Conservation (phyloP, 2,329 filamentous ascomycete species). For the Xylariaceae sp. region DNA sequence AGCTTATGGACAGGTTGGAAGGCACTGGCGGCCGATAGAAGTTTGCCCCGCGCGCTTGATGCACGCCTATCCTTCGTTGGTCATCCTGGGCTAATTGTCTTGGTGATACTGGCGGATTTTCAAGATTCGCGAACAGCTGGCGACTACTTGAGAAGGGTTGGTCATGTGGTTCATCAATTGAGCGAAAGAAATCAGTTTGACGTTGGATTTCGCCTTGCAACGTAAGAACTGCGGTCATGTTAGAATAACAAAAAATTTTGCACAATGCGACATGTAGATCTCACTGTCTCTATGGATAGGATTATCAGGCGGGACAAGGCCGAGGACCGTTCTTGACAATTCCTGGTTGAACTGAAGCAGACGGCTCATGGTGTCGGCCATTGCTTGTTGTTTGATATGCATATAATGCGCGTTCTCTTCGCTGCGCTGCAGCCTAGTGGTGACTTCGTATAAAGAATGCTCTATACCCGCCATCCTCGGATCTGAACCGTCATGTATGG, state of each 20-base stretch:
- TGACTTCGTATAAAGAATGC: slow-evolving; percentile 80
- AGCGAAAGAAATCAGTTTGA: slow-evolving; percentile 59
- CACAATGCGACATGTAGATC: slow-evolving; percentile 39
- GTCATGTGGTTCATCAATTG: slow-evolving; percentile 69
- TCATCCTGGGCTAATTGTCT: slow-evolving; percentile 87
- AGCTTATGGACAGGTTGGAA: slow-evolving; percentile 77
- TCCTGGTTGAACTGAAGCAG: slow-evolving; percentile 80
- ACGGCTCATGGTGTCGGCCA: slow-evolving; percentile 78
- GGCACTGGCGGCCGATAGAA: slow-evolving; percentile 79
- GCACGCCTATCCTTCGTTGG: slow-evolving; percentile 69
- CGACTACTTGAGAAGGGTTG: slow-evolving; percentile 64
- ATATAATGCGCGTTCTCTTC: slow-evolving; percentile 83
- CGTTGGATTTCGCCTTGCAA: slow-evolving; percentile 64
- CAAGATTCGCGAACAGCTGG: slow-evolving; percentile 67
- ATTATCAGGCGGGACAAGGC: slow-evolving; percentile 75
- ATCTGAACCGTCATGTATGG: slow-evolving; percentile 74
- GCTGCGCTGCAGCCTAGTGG: slow-evolving; percentile 72
- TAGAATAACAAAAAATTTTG: slow-evolving; percentile 30
- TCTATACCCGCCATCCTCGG: slow-evolving; percentile 75
- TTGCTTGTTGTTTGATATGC: slow-evolving; percentile 77
- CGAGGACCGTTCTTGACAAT: slow-evolving; percentile 73
- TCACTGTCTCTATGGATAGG: slow-evolving; percentile 80
- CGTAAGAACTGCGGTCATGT: slow-evolving; percentile 49
- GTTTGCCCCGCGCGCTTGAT: slow-evolving; percentile 57
- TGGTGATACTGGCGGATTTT: slow-evolving; percentile 82